phyloP scores from a whole-genome alignment of 208 protist genomes.

The Leishmania major region DNA sequence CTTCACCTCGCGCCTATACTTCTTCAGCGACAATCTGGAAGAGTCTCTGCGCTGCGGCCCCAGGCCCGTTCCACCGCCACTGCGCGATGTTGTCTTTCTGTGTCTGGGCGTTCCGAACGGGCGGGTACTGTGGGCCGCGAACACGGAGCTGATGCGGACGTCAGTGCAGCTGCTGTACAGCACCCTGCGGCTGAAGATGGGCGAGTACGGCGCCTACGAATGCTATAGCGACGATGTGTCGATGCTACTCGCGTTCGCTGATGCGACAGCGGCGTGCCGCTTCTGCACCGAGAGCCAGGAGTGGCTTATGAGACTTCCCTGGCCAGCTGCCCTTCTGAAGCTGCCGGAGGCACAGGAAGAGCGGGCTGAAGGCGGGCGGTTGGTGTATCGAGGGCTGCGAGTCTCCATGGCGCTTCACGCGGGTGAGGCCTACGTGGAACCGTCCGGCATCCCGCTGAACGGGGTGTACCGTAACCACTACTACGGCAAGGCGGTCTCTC shows the following conservation, averaged over 20 bases:
- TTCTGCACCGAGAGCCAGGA: conserved; percentile 78
- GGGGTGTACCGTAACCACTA: conserved; percentile 74
- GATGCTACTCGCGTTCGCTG: conserved; percentile 81
- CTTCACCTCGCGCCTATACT: conserved; percentile 63
- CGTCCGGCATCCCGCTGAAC: conserved; percentile 52
- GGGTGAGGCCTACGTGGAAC: conserved; percentile 71
- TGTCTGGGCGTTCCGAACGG: conserved; percentile 64
- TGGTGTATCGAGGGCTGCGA: conserved; percentile 72
- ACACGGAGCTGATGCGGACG: conserved; percentile 60
- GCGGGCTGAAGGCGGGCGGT: conserved; percentile 6
- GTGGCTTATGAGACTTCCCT: conserved; percentile 80
- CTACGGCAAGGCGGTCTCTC: conserved; percentile 81
- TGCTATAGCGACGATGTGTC: conserved; percentile 83
- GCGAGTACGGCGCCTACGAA: conserved; percentile 83
- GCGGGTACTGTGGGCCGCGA: conserved; percentile 58
- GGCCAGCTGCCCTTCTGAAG: conserved; percentile 65
- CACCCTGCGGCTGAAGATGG: conserved; percentile 79
- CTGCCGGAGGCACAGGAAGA: conserved; percentile 44
- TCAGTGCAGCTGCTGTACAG: conserved; percentile 65
- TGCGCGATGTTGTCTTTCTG: conserved; percentile 75
- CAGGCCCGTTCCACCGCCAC: conserved; percentile 43
- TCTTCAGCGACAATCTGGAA: conserved; percentile 86
- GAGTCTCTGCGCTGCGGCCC: conserved; percentile 42
- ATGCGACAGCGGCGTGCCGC: conserved; percentile 75
- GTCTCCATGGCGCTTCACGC: conserved; percentile 79